Conservation (phyloP, 495 filamentous ascomycete species). For the Hypoxylon rickii region DNA sequence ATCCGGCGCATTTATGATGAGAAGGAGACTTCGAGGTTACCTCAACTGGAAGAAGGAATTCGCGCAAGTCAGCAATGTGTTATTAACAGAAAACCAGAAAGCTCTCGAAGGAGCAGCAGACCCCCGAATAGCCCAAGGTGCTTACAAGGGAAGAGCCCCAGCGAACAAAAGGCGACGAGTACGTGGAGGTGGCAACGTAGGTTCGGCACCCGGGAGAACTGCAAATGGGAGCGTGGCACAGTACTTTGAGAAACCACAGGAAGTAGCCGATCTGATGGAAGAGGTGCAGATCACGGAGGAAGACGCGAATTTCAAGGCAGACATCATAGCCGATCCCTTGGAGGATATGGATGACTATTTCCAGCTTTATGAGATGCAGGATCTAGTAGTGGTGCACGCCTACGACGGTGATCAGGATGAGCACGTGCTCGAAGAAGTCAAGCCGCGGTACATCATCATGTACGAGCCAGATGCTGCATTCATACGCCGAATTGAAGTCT, state of each 20-base stretch:
- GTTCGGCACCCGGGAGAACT: conserved; percentile 55
- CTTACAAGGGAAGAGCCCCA: conserved; percentile 58
- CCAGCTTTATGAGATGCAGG: conserved; percentile 88
- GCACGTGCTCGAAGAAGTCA: conserved; percentile 89
- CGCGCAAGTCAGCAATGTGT: conserved; percentile 74
- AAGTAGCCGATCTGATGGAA: conserved; percentile 62
- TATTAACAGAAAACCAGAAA: conserved; percentile 80
- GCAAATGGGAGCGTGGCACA: conserved; percentile 55
- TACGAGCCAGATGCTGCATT: conserved; percentile 97
- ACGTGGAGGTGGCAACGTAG: conserved; percentile 74
- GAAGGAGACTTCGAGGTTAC: conserved; percentile 83
- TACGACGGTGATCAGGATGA: conserved; percentile 95
- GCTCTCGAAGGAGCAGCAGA: conserved; percentile 67
- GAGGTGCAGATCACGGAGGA: conserved; percentile 80
- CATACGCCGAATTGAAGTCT: conserved; percentile 92
- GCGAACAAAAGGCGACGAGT: conserved; percentile 87
- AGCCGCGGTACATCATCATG: conserved; percentile 95
- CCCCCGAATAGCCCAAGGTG: conserved; percentile 46
- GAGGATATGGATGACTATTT: conserved; percentile 91
- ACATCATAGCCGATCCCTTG: conserved; percentile 78
- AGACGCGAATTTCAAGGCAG: conserved; percentile 73
- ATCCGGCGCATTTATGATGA: conserved; percentile 86
- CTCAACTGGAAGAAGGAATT: conserved; percentile 91
- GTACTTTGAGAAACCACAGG: conserved; percentile 54
- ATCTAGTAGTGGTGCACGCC: conserved; percentile 86